Conservation (phyloP, 2,329 filamentous ascomycete genomes). For the Pyrenochaeta sp. region DNA sequence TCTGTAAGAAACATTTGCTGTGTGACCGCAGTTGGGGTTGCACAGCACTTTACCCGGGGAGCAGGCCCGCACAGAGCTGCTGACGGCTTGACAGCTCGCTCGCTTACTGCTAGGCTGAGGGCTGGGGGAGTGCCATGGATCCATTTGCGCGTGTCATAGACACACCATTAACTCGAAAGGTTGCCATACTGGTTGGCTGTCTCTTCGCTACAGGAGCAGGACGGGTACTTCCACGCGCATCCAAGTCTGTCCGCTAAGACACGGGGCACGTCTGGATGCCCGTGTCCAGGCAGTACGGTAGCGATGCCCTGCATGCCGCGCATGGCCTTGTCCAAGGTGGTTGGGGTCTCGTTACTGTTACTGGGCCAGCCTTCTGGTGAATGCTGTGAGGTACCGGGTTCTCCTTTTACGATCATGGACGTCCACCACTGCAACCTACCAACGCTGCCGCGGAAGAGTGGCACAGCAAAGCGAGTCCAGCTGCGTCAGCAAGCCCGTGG, state of each 20-base stretch:
- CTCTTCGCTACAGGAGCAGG: not conserved
- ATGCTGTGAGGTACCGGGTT: constrained; percentile 5
- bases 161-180: not conserved
- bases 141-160: not conserved
- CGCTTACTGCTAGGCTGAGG: constrained; percentile 23
- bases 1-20: constrained; percentile 13
- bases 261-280: not conserved
- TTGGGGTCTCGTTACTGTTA: not conserved
- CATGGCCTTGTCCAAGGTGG: not conserved
- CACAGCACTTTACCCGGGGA: constrained; percentile 41
- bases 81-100: constrained; percentile 26
- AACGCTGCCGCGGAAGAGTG: constrained; percentile 4
- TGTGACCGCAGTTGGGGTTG: constrained; percentile 22
- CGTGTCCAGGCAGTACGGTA: not conserved
- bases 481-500: constrained; percentile 13
- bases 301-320: not conserved
- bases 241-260: not conserved
- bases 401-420: constrained; percentile 7
- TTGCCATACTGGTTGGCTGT: not conserved
- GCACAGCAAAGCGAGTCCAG: constrained; percentile 8
- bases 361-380: not conserved
- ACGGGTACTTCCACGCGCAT: not conserved
- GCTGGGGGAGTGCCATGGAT: constrained; percentile 2
- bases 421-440: not conserved
- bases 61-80: constrained; percentile 38